These are phyloP conservation scores for Monilinia laxa DNA, from an alignment of 2,329 filamentous ascomycete genomes.

Conservation along the genomic window DNA sequence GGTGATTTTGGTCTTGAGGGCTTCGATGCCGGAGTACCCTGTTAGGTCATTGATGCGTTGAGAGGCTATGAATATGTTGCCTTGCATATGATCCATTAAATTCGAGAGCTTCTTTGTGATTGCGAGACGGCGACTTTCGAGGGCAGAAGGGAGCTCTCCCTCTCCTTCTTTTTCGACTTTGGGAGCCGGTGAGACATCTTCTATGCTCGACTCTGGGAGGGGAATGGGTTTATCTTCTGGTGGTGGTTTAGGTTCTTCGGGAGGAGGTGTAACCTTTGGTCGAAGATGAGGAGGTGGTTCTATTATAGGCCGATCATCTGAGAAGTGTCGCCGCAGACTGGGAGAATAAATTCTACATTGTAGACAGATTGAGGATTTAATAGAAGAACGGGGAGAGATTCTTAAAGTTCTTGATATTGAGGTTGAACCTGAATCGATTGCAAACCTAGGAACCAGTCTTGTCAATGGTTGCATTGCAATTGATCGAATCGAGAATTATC, in stretches of 20 bases:
- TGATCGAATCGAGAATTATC: slow-evolving; percentile 1
- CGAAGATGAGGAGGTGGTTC: slow-evolving; percentile 15
- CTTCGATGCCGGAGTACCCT: slow-evolving; percentile 88
- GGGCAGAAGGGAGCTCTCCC: slow-evolving; percentile 48
- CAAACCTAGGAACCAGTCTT: slow-evolving; percentile 37
- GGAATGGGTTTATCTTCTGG: background rate
- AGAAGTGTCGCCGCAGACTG: slow-evolving; percentile 38
- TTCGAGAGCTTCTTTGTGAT: slow-evolving; percentile 56
- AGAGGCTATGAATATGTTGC: slow-evolving; percentile 79
- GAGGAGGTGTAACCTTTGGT: slow-evolving; percentile 18
- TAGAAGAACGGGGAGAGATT: slow-evolving; percentile 30
- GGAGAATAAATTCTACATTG: slow-evolving; percentile 45
- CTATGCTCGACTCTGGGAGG: background rate
- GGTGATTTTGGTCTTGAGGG: slow-evolving; percentile 76
- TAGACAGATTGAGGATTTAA: slow-evolving; percentile 43
- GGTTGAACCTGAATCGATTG: slow-evolving; percentile 33
- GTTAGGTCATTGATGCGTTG: slow-evolving; percentile 92
- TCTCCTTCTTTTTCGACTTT: slow-evolving; percentile 13
- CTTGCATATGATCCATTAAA: slow-evolving; percentile 87
- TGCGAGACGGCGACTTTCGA: slow-evolving; percentile 47
- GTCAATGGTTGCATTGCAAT: slow-evolving; percentile 39
- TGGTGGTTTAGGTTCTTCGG: slow-evolving; percentile 23
- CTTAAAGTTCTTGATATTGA: slow-evolving; percentile 30
- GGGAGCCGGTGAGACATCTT: slow-evolving; percentile 15
- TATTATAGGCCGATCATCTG: slow-evolving; percentile 31